A percentile compares a stretch with the other conserved stretches of the same genome.
phyloP scores from a whole-genome alignment of 1,139 yeast species.

The Wickerhamomyces sp. region DNA sequence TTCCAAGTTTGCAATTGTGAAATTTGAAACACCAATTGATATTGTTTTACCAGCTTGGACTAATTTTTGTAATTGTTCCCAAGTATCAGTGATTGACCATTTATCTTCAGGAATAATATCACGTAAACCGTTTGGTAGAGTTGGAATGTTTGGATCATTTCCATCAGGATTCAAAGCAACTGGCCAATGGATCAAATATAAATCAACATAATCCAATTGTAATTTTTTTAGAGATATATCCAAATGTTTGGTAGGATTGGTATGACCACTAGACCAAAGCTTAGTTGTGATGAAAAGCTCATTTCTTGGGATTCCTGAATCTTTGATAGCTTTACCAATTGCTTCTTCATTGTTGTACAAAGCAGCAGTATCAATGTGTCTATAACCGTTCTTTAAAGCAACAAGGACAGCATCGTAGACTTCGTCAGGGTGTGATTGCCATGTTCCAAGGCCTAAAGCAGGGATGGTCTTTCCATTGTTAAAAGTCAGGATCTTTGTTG shows the following conservation, averaged over 20 bases:
- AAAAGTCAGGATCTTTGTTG: slow-evolving; percentile 30
- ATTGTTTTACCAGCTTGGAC: slow-evolving; percentile 58
- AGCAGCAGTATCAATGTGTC: slow-evolving; percentile 58
- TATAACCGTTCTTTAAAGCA: slow-evolving; percentile 57
- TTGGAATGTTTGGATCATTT: slow-evolving; percentile 35
- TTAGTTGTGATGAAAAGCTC: slow-evolving; percentile 56
- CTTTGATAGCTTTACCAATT: slow-evolving; percentile 49
- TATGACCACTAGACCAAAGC: slow-evolving; percentile 59
- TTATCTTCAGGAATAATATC: slow-evolving; percentile 40
- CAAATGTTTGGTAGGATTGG: slow-evolving; percentile 52
- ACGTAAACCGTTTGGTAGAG: slow-evolving; percentile 40
- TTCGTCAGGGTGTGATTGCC: slow-evolving; percentile 58
- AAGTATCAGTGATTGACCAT: slow-evolving; percentile 50
- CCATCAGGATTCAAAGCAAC: slow-evolving; percentile 43
- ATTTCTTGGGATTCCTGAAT: slow-evolving; percentile 38
- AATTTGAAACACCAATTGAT: slow-evolving; percentile 79
- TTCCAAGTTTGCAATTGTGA: slow-evolving; percentile 48
- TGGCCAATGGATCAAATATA: slow-evolving; percentile 87
- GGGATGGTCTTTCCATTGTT: slow-evolving; percentile 64
- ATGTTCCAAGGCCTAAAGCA: slow-evolving; percentile 67
- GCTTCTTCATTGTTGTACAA: slow-evolving; percentile 49
- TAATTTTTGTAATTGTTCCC: slow-evolving; percentile 62
- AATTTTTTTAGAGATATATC: slow-evolving; percentile 58
- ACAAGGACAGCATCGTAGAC: slow-evolving; percentile 51
- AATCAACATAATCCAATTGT: slow-evolving; percentile 75